phyloP scores from a whole-genome alignment of 805 yeast species.

The Candida morakotiae region DNA sequence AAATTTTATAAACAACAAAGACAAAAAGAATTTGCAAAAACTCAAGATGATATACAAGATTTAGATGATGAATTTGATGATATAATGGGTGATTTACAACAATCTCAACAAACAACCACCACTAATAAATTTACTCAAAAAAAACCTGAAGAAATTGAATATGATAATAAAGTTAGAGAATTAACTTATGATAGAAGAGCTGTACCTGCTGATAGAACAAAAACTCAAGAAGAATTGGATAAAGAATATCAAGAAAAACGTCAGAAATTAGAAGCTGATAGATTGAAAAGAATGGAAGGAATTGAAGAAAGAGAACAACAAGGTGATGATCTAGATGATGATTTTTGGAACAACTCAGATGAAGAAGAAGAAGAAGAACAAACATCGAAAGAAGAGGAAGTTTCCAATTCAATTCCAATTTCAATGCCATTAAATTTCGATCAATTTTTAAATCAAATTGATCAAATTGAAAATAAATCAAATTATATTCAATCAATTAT shows the following conservation, averaged over 20 bases:
- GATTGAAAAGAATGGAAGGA: conserved; percentile 77
- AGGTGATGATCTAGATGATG: conserved; percentile 67
- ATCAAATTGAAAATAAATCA: conserved; percentile 24
- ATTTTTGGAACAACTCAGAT: conserved; percentile 60
- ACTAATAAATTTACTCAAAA: conserved; percentile 19
- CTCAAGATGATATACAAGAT: conserved; percentile 58
- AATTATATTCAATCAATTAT: conserved; percentile 55
- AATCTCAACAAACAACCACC: conserved; percentile 13
- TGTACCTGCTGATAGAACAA: conserved; percentile 77
- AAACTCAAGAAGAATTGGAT: conserved; percentile 67
- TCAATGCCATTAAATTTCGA: conserved; percentile 28
- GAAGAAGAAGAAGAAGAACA: conserved; percentile 44
- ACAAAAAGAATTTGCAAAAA: conserved; percentile 57
- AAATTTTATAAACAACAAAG: conserved; percentile 74
- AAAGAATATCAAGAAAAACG: conserved; percentile 57
- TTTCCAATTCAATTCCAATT: conserved; percentile 9
- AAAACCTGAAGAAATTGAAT: conserved; percentile 44
- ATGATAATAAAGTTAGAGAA: conserved; percentile 64
- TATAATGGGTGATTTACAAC: conserved; percentile 51
- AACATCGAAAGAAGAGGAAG: conserved; percentile 12
- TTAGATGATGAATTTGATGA: conserved; percentile 73
- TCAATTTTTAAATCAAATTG: conserved; percentile 28
- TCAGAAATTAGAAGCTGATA: conserved; percentile 61
- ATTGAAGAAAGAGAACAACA: conserved; percentile 47
- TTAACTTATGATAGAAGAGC: conserved; percentile 70